These are phyloP conservation scores for Paxillus rubicundulus DNA, from an alignment of 768 basidiomycete genomes.

Conservation along the genomic window DNA sequence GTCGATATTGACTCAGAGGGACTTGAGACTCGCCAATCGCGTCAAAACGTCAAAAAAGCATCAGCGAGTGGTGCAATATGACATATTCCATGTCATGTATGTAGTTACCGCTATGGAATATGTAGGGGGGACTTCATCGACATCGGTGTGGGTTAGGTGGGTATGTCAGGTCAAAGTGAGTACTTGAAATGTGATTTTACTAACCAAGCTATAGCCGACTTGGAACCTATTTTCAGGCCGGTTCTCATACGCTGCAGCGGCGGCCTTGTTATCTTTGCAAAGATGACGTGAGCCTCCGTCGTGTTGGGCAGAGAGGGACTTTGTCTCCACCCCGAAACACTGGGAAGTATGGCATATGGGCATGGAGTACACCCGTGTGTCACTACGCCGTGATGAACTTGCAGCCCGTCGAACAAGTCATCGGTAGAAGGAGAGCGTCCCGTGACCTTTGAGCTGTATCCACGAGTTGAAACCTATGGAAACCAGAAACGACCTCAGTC, in stretches of 20 bases:
- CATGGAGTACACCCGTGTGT: too few species aligned
- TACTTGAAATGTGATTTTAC: background rate
- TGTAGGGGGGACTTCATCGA: too few species aligned
- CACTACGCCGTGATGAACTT: background rate
- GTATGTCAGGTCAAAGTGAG: too few species aligned
- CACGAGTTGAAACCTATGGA: background rate
- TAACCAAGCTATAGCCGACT: background rate
- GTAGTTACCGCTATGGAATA: too few species aligned
- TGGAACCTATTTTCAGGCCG: background rate
- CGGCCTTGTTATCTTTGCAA: background rate
- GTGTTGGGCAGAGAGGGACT: background rate
- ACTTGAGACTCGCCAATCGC: too few species aligned
- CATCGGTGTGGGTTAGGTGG: too few species aligned
- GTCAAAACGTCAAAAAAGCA: too few species aligned
- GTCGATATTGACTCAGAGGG: too few species aligned
- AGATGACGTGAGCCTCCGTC: background rate
- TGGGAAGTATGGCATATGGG: too few species aligned
- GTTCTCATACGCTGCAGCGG: background rate
- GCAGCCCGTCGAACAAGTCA: slow-evolving; percentile 10
- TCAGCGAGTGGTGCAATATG: too few species aligned
- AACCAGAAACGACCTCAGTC: slow-evolving; percentile 4
- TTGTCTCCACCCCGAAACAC: too few species aligned
- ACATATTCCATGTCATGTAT: too few species aligned
- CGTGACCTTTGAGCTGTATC: slow-evolving; percentile 15
- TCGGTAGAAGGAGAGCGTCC: slow-evolving; percentile 6